Conservation (phyloP, 495 filamentous ascomycete species). For the Penicillium lividum region DNA sequence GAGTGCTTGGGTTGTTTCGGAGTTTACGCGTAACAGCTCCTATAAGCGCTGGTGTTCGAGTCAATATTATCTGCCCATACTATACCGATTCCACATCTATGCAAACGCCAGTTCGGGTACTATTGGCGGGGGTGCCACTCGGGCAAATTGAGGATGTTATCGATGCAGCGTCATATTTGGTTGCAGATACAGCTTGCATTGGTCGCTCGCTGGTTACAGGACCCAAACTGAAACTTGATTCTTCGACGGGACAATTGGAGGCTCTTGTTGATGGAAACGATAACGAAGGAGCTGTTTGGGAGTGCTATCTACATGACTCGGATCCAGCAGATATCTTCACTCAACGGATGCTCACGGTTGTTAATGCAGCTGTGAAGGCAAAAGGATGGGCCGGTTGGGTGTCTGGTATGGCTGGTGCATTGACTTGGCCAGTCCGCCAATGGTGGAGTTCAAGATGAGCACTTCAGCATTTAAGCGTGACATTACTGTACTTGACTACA, state of each 20-base stretch:
- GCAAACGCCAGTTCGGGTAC: constrained; percentile 10
- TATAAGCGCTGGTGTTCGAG: constrained; percentile 10
- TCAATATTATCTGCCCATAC: constrained; percentile 17
- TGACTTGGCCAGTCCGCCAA: constrained; percentile 14
- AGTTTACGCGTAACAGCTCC: constrained; percentile 13
- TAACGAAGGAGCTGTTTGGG: constrained; percentile 12
- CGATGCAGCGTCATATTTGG: constrained; percentile 15
- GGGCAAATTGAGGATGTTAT: constrained; percentile 14
- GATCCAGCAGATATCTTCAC: constrained; percentile 18
- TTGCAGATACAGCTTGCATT: constrained; percentile 10
- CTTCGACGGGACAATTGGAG: constrained; percentile 6
- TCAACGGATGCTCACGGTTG: constrained; percentile 11
- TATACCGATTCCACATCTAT: constrained; percentile 15
- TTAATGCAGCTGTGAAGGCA: constrained; percentile 9
- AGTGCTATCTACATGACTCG: constrained; percentile 18
- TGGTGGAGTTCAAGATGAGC: constrained; percentile 14
- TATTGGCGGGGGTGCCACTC: constrained; percentile 11
- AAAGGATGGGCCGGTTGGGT: constrained; percentile 14
- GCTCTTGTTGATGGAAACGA: background rate
- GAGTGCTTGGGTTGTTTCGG: constrained; percentile 13
- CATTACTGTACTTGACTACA: background rate
- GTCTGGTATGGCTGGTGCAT: constrained; percentile 15
- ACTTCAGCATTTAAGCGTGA: background rate
- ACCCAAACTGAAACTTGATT: constrained; percentile 9
- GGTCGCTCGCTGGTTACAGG: constrained; percentile 16